Base-by-base conservation (phyloP, 2,329 filamentous ascomycete species). In the Pseudocercospora pini-densiflorae region DNA sequence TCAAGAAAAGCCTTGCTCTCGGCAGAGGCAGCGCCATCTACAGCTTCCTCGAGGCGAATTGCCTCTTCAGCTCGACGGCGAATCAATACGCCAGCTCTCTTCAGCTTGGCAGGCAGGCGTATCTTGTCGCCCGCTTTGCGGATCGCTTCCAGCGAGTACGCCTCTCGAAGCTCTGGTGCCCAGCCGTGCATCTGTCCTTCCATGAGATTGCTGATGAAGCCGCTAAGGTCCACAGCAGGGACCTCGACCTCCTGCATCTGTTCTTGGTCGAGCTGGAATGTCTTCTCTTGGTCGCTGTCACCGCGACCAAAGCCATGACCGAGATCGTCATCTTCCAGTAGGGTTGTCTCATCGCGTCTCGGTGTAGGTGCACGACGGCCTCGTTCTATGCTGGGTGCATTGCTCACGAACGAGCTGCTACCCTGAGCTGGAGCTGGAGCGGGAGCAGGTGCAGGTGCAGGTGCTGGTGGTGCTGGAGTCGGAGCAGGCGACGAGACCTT, bases 141-240 rank as follows among this genome's bases (percentile, higher is more conserved):
- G n/a, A 97, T 86, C 14, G 92, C 86, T 70, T 96, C 92, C 49
- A 97, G 84, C 1, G 93, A 97, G n/a, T 98, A 83, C 74, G 99
- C 88, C n/a, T 91, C 93, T 67, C 92, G 90, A 21, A 99, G 86
- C 80, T 99, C 95, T 0, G 94, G 94, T 3, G 94, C 94, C 94
- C 93, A 97, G 49, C 88, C 88, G 71, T 88, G 86, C 72, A 78
- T 73, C 69, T 92, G 89, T 45, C 90, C 92, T 68, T 93, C 92
- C 81, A 97, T 89, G 69, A 97, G 90, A 73, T 88, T 94, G 3
- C 90, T 92, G 19, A 97, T 92, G 74, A 99, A 98, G 45, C 89
- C 92, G 62, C 95, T 94, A 61, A 87, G 92, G 80, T 82, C 89
- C 57, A 88, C 79, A 16, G 79, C 77, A 51, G 73, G 73, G 16